phyloP scores from a whole-genome alignment of 2,329 filamentous ascomycete genomes.

The Trichothecium roseum region DNA sequence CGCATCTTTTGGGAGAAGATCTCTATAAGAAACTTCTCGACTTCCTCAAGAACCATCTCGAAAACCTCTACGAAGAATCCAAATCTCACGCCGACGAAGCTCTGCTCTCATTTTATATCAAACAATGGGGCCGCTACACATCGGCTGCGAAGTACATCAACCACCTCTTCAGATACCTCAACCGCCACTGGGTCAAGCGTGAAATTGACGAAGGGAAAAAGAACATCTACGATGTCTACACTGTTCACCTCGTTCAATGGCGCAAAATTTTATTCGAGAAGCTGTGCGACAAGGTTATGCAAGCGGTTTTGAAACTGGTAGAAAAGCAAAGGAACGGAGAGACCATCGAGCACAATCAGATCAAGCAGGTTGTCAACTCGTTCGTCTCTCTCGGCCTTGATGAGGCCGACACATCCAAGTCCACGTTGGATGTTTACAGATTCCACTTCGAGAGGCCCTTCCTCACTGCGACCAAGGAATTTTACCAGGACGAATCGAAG shows the following conservation, averaged over 20 bases:
- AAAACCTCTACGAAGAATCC: constrained; percentile 59
- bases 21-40: constrained; percentile 84
- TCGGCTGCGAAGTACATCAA: constrained; percentile 95
- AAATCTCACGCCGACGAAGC: constrained; percentile 81
- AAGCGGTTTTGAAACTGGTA: constrained; percentile 84
- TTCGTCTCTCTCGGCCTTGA: constrained; percentile 93
- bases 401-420: constrained; percentile 85
- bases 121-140: constrained; percentile 93
- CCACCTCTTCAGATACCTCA: constrained; percentile 91
- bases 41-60: constrained; percentile 72
- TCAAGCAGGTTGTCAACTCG: constrained; percentile 93
- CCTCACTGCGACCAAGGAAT: constrained; percentile 69
- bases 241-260: constrained; percentile 91
- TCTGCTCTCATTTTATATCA: constrained; percentile 84
- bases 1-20: constrained; percentile 90
- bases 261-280: constrained; percentile 79
- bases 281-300: constrained; percentile 85
- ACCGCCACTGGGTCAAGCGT: constrained; percentile 96
- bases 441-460: constrained; percentile 90
- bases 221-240: constrained; percentile 96
- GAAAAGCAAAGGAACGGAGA: constrained; percentile 97
- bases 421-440: constrained; percentile 89
- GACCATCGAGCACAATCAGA: constrained; percentile 93
- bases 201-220: constrained; percentile 99
- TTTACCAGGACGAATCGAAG: constrained; percentile 87